A percentile compares a stretch with the other conserved stretches of the same genome.
phyloP scores from a whole-genome alignment of 129 eudicot species.

The Tagetes patula region DNA sequence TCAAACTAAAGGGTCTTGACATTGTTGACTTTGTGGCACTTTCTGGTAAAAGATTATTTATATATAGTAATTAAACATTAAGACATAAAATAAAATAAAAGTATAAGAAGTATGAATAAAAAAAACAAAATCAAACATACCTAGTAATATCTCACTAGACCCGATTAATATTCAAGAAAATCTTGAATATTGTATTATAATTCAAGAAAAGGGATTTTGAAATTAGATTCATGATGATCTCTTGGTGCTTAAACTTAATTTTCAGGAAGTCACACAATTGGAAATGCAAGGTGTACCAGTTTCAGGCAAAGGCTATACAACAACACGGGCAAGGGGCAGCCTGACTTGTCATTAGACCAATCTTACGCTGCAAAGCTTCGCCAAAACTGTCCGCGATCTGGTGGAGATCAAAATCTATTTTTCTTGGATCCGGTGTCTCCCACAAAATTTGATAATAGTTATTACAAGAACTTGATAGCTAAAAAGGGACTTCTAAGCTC shows the following conservation, averaged over 20 bases:
- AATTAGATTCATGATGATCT: not conserved
- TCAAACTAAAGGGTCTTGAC: constrained; percentile 48
- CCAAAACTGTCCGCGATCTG: constrained; percentile 41
- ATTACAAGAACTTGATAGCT: constrained; percentile 49
- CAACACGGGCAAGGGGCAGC: constrained; percentile 34
- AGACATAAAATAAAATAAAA: not conserved
- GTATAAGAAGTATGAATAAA: not conserved
- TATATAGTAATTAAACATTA: not conserved
- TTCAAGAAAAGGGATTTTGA: not conserved
- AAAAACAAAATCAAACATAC: too few relatives aligned
- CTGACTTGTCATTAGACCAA: constrained; percentile 38
- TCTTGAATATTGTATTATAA: not conserved
- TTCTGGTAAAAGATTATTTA: constrained; percentile 21
- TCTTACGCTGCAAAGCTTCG: constrained; percentile 37
- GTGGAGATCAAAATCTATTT: constrained; percentile 49
- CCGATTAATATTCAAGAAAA: constrained; percentile 6
- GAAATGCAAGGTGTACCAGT: constrained; percentile 38
- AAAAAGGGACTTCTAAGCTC: constrained; percentile 41
- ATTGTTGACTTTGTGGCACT: constrained; percentile 45
- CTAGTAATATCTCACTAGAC: too few relatives aligned
- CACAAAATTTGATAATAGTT: constrained; percentile 34
- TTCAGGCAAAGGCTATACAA: constrained; percentile 30
- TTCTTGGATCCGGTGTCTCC: constrained; percentile 39
- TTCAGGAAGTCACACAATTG: constrained; percentile 39
- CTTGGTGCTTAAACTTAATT: constrained; percentile 1